Conservation (phyloP, 176 grass and related monocot species). For the Cymbopogon citratus region DNA sequence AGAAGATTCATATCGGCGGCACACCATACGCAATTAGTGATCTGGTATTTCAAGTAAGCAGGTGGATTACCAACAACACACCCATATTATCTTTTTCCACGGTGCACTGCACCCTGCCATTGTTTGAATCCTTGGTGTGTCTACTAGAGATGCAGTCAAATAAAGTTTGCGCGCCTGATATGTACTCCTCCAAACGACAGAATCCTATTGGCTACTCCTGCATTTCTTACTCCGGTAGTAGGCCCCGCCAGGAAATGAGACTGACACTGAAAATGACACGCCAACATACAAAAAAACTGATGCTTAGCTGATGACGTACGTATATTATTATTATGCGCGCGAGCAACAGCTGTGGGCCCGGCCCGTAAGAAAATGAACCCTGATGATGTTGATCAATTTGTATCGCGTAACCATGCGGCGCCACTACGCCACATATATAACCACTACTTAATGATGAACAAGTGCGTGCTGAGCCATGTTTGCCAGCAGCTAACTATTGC, state of each 20-base stretch:
- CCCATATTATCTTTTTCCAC: too few relatives aligned
- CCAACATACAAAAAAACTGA: too few relatives aligned
- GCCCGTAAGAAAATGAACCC: background rate
- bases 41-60: background rate
- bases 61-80: too few relatives aligned
- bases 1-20: too few relatives aligned
- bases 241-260: background rate
- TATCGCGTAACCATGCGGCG: constrained; percentile 1
- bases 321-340: too few relatives aligned
- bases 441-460: background rate
- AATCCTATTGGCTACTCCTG: background rate
- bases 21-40: too few relatives aligned
- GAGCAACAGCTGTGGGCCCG: background rate
- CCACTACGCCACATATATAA: background rate
- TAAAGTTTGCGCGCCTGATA: background rate
- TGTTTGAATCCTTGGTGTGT: background rate
- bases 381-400: background rate
- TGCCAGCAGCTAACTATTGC: background rate
- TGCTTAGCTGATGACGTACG: too few relatives aligned
- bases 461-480: background rate
- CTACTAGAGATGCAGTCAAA: constrained; percentile 6
- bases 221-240: background rate
- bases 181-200: background rate
- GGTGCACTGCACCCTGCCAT: constrained; percentile 1
- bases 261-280: background rate